Base-by-base conservation (phyloP, 2,329 filamentous ascomycete species). In the Elsinoe ampelina region DNA sequence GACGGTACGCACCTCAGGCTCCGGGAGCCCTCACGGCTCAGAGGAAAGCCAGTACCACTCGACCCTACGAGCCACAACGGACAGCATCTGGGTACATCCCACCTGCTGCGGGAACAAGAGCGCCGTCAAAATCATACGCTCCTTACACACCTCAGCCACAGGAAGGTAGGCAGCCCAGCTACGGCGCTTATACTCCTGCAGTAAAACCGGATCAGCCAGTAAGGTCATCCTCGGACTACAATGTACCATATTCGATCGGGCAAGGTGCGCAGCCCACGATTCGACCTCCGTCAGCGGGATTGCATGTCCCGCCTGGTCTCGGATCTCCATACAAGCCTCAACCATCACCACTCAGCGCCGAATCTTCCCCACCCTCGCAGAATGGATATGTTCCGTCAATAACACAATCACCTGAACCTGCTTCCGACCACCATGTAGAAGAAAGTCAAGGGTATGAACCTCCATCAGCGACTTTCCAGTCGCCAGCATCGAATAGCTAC, bases 1-100 rank as follows among this genome's bases (percentile, higher is more conserved):
- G 60, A 17, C 58, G 58, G 4, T 61, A 61, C 32, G 60, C 60
- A 19, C 57, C 60, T 5, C 57, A 57, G n/a, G 38, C 58, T 5
- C 12, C 41, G 15, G 42, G 26, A 10, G 17, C 51, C 10, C 56
- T 58, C 34, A 52, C 58, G 26, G 20, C 51, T 43, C 41, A 61
- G 43, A 52, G 55, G 42, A 57, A 39, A 22, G 32, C 55, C 39
- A 10, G 34, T 57, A 42, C 56, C 5, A 36, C 55, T 17, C 55
- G 54, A 13, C 55, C 58, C 15, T 58, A 57, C n/a, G 56, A 59
- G 36, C 52, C 54, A 12, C 58, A 59, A 38, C 50, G 60, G 39
- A 57, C 60, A 11, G 42, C 41, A 19, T 56, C 54, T 35, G 39
- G 38, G 10, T 56, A 56, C 17, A 32, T 39, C n/a, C 54, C 54